Base-by-base conservation (phyloP, 1,139 yeast species). In the Pichia sp. region DNA sequence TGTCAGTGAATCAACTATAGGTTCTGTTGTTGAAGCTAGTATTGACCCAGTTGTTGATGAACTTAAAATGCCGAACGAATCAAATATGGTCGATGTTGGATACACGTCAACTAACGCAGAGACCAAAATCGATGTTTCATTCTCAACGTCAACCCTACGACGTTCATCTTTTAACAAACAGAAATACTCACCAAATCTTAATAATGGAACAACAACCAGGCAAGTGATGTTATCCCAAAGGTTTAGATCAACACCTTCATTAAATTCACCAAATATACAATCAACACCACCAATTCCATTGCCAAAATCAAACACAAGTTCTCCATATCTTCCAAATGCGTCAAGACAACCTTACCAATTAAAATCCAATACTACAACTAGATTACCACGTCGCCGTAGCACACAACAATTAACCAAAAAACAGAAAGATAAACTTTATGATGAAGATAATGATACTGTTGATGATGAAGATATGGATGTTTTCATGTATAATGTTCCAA, bases 401-500 rank as follows among this genome's bases (percentile, higher is more conserved):
- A 23, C 28, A 37, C 62, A 66, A 31, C 62, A 61, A 42, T 64
- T 62, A 38, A 68, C 57, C 40, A 34, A 64, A 60, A 16, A 51
- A 32, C 63, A 62, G 41, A 65, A 65, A 41, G 69, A 68, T 39
- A 65, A 67, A 48, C 55, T 61, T 18, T 71, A 64, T 50, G 76
- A 71, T 22, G 70, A 69, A 19, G 57, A 63, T 35, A 65, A 62
- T 27, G 53, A 56, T 6, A 29, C 29, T 2, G 15, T 27, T 27
- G 66, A 64, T 37, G 64, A 64, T 37, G 49, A 62, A 14, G 54
- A 64, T 13, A 67, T 62, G 35, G 66, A 64, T 37, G 57, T 66
- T 0, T 42, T 63, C 16, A 66, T 70, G 40, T 71, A 69, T 64
- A 70, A 71, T 46, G 72, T 72, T 8, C 77, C 77, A 6, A 63